Base-by-base conservation (phyloP, 345 rosid genomes). In the Streptanthus diversifolius region DNA sequence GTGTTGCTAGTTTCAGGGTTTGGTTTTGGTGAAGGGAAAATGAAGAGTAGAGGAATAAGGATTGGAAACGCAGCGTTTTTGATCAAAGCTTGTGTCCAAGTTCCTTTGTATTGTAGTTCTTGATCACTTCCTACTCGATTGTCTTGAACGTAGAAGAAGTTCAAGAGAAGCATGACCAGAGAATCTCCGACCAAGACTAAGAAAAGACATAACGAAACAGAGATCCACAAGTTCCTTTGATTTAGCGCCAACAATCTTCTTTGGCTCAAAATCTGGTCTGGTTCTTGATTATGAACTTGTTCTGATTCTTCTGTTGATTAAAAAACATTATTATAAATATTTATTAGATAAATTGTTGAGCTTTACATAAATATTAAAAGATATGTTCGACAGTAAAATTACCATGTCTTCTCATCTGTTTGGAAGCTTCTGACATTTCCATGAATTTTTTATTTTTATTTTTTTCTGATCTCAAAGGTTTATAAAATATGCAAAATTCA, bases 11-110 rank as follows among this genome's bases (percentile, higher is more conserved):
- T 18, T 62, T 69, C 70, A 9, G 1, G 25, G 49, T 32, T 32
- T 13, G 68, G 70, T 27, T 68, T 41, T 36, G 66, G 71, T 27
- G 70, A 62, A 76, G 66, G 57, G 39, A 62, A 54, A 0, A 67
- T n/a, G 74, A 78, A 72, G 62, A 73, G 55, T 54, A 73, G 61
- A 7, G 81, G 81, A 43, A 73, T 66, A 21, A 78, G 35, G 62
- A 78, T 8, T 0, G 78, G 78, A 37, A 78, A 78, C 18, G 60
- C 81, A 21, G 18, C 78, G 64, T 72, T 78, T 27, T 78, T 74
- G 29, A 68, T 55, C 35, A 78, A 66, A 35, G 81, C 77, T 27
- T 58, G 78, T 3, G 69, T 73, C 81, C 81, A 78, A 44, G 81
- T 78, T 48, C 78, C 78, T 71, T 0, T 70, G 72, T 77, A 77